Evolutionary conservation across 1,139 yeast genomes (phyloP), one percentile per base, ranked within the genome.

Genomic region (Zygosaccharomyces sapae): DNA sequence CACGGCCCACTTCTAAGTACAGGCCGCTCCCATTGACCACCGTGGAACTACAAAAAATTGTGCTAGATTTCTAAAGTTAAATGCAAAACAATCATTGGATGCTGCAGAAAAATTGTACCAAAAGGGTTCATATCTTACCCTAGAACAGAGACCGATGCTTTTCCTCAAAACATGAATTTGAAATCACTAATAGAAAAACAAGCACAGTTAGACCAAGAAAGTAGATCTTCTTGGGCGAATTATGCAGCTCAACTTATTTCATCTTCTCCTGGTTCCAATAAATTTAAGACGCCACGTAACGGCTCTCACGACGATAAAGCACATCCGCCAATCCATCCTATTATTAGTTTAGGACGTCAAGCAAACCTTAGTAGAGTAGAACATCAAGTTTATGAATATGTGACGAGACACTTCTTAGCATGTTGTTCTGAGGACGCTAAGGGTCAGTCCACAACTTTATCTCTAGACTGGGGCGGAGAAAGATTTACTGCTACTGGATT

Each of bases 241-340:
- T 79, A 75, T 56, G 80, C 81, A 0, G 58, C 57, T 16, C 55
- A 52, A 5, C 49, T 70, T 13, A 33, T 71, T 9, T 71, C 69
- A 19, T 41, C 43, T 12, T 19, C 43, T 4, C 44, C 48, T 10
- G 49, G 46, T 5, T 16, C 54, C 4, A 62, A 63, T 13, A 69
- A 67, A 44, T 85, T 76, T 57, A 63, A 74, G 16, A 61, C 66
- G 2, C 98, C 99, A 0, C 69, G 98, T 44, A 73, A 73, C 35
- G 99, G 99, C 1, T 74, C 72, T 18, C 83, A 86, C 59, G 88
- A 90, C 61, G 99, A 94, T 69, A 83, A 88, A 61, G 97, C 98
- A 18, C 99, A 94, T 75, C 98, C 98, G 2, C 97, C 99, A 0
- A 94, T 94, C 50, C 97, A 94, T 63, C 99, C 99, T 0, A 83